These are phyloP conservation scores for Penicillium nordicum DNA, from an alignment of 2,329 filamentous ascomycete species.

Conservation along the genomic window DNA sequence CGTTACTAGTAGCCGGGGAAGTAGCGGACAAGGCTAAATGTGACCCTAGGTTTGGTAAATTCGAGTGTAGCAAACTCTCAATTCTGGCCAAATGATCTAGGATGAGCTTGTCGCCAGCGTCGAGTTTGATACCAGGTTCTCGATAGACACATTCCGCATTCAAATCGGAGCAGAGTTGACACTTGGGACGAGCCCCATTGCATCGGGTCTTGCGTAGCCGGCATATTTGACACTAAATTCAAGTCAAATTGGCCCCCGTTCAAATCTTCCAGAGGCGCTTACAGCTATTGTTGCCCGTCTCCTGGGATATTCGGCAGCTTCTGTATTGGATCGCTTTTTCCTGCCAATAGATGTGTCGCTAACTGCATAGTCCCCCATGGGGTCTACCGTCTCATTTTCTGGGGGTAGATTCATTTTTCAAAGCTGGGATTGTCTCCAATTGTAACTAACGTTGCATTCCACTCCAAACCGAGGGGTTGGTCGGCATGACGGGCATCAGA, in stretches of 20 bases:
- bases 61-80: constrained; percentile 73
- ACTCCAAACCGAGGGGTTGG: background rate
- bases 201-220: constrained; percentile 76
- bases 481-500: constrained; percentile 3
- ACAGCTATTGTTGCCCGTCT: constrained; percentile 36
- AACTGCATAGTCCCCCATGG: constrained; percentile 5
- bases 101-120: constrained; percentile 82
- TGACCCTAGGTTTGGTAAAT: constrained; percentile 45
- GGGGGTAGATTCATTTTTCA: background rate
- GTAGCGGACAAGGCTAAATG: constrained; percentile 51
- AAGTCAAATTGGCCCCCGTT: background rate
- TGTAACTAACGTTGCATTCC: background rate
- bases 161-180: constrained; percentile 76
- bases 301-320: constrained; percentile 32
- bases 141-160: constrained; percentile 81
- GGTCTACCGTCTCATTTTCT: constrained; percentile 10
- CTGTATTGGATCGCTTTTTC: constrained; percentile 31
- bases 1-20: constrained; percentile 63
- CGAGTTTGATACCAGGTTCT: constrained; percentile 81
- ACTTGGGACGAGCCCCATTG: constrained; percentile 76
- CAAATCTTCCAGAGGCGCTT: constrained; percentile 10
- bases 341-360: constrained; percentile 18
- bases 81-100: constrained; percentile 74
- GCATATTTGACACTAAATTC: constrained; percentile 69
- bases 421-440: background rate